Conservation (phyloP, 1,284 basidiomycete species). For the Melampsora americana region DNA sequence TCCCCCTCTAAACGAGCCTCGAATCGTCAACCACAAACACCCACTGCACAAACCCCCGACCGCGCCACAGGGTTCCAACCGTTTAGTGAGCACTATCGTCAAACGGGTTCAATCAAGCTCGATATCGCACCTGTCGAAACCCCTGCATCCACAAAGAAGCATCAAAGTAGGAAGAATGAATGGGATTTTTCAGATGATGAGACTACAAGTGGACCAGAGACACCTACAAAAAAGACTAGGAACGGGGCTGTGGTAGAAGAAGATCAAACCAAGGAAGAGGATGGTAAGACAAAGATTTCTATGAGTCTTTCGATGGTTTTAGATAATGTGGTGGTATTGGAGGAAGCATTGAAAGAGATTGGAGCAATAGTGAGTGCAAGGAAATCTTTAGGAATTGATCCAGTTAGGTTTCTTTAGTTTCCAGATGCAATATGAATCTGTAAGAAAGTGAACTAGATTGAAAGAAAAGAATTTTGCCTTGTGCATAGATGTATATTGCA, state of each 20-base stretch:
- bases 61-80: conserved; percentile 13
- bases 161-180: background rate
- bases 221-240: conserved; percentile 44
- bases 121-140: conserved; percentile 55
- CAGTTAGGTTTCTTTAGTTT: conserved; percentile 45
- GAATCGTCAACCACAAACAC: conserved; percentile 68
- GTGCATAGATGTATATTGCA: too few species aligned
- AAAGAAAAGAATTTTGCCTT: too few species aligned
- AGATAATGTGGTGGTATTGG: conserved; percentile 91
- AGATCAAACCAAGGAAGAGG: conserved; percentile 45
- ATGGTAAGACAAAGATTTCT: conserved; percentile 51
- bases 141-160: conserved; percentile 20
- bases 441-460: too few species aligned
- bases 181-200: conserved; percentile 30
- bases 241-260: conserved; percentile 22
- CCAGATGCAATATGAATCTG: too few species aligned
- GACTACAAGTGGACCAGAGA: conserved; percentile 27
- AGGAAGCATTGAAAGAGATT: conserved; percentile 92
- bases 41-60: background rate
- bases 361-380: conserved; percentile 80
- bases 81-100: conserved; percentile 31
- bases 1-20: conserved; percentile 61
- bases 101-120: conserved; percentile 45
- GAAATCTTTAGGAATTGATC: conserved; percentile 78
- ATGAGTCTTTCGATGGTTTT: conserved; percentile 77